Evolutionary conservation across 805 yeast genomes (phyloP).

Genomic region (Tetrapisispora arboricola): DNA sequence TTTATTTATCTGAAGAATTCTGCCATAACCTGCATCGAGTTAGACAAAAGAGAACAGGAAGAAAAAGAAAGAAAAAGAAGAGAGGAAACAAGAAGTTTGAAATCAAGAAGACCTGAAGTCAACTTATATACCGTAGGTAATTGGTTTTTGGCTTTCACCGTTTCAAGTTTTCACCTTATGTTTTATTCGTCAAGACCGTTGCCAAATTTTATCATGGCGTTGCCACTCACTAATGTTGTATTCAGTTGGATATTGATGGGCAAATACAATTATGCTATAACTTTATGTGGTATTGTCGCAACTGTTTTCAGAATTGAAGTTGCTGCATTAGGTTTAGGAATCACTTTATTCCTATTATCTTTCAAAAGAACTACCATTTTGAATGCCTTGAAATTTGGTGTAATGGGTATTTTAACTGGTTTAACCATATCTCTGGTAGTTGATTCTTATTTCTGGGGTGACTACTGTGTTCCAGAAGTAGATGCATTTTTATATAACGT

Average conservation of each 20-base stretch:
- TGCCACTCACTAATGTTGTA: conserved; percentile 60
- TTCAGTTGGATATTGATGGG: conserved; percentile 43
- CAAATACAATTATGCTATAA: conserved; percentile 37
- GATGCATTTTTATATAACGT: conserved; percentile 67
- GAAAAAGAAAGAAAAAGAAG: conserved; percentile 10
- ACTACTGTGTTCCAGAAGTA: conserved; percentile 59
- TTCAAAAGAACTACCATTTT: conserved; percentile 38
- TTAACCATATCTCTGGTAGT: conserved; percentile 41
- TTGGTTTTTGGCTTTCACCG: conserved; percentile 51
- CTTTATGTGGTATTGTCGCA: conserved; percentile 51
- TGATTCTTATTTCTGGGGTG: conserved; percentile 73
- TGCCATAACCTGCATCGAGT: conserved; percentile 19
- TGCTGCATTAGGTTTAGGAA: conserved; percentile 41
- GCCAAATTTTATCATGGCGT: conserved; percentile 71
- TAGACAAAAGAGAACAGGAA: conserved; percentile 4
- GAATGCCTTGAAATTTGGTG: conserved; percentile 32
- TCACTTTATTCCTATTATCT: conserved; percentile 37
- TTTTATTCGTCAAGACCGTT: conserved; percentile 76
- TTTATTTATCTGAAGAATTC: conserved; percentile 42
- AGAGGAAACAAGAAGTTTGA: conserved; percentile 6
- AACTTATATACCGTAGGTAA: conserved; percentile 29
- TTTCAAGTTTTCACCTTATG: conserved; percentile 68
- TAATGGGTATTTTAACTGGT: conserved; percentile 36
- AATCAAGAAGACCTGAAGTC: conserved; percentile 1
- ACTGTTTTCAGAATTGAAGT: conserved; percentile 66